phyloP scores from a whole-genome alignment of 129 eudicot genomes.

The Deinandra increscens region DNA sequence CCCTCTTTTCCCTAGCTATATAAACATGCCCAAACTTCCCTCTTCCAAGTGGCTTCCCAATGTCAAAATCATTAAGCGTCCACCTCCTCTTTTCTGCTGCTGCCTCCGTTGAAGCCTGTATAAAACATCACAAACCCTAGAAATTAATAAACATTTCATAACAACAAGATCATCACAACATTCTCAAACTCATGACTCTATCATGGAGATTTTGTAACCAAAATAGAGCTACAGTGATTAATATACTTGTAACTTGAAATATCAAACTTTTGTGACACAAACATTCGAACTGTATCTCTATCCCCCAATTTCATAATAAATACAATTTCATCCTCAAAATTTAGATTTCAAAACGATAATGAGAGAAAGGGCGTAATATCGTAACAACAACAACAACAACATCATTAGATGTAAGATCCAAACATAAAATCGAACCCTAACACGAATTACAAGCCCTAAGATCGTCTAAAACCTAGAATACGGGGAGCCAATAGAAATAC shows the following conservation, averaged over 20 bases:
- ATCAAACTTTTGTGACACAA: too few species aligned
- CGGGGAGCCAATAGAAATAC: not conserved
- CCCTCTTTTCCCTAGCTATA: conserved; percentile 42
- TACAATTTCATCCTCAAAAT: not conserved
- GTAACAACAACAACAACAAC: not conserved
- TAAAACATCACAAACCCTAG: not conserved
- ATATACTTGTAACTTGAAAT: not conserved
- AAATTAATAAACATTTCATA: not conserved
- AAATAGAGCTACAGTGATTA: not conserved
- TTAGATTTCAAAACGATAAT: not conserved
- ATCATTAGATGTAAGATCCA: conserved; percentile 3
- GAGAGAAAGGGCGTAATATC: too few species aligned
- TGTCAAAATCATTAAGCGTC: conserved; percentile 41
- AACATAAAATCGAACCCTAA: not conserved
- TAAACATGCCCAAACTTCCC: conserved; percentile 42
- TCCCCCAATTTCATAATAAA: not conserved
- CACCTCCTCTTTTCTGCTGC: conserved; percentile 41
- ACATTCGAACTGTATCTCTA: not conserved
- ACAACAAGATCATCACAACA: not conserved
- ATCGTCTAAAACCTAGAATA: not conserved
- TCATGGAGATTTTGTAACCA: too few species aligned
- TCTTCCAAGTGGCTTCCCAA: conserved; percentile 43
- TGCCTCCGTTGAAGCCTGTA: conserved; percentile 32
- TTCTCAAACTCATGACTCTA: not conserved
- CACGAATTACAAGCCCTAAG: not conserved